phyloP scores from a whole-genome alignment of 345 rosid species.

The Raphanus sativus region DNA sequence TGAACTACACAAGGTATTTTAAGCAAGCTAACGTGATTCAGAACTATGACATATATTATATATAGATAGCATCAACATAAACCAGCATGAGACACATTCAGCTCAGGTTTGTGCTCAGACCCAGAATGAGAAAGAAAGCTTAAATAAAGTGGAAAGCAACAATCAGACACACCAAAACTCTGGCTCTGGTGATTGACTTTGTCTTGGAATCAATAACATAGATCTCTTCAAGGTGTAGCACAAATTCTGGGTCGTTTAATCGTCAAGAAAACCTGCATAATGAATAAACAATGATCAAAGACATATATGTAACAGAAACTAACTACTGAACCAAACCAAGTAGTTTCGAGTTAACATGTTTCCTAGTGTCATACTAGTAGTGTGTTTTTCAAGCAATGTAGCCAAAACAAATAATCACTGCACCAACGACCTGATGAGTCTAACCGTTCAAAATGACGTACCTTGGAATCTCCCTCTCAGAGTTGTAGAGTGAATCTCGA shows the following conservation, averaged over 20 bases:
- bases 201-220: constrained; percentile 85
- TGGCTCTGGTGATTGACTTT: constrained; percentile 90
- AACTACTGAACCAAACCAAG: constrained; percentile 12
- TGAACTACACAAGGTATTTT: neutral
- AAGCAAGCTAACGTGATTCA: constrained; percentile 1
- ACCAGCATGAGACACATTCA: neutral
- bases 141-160: neutral
- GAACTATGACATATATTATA: neutral
- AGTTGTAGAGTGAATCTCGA: constrained; percentile 80
- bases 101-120: neutral
- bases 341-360: neutral
- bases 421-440: constrained; percentile 8
- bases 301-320: neutral
- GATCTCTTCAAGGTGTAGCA: constrained; percentile 91
- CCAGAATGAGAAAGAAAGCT: neutral
- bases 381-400: neutral
- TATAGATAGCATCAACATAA: neutral
- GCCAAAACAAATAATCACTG: neutral
- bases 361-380: neutral
- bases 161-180: constrained; percentile 60
- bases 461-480: constrained; percentile 83
- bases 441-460: constrained; percentile 30
- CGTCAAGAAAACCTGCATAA: constrained; percentile 82
- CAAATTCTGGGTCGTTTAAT: constrained; percentile 75
- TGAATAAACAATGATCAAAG: neutral